Evolutionary conservation across 768 basidiomycete genomes (phyloP).

Genomic region (Lactifluus piperatus): DNA sequence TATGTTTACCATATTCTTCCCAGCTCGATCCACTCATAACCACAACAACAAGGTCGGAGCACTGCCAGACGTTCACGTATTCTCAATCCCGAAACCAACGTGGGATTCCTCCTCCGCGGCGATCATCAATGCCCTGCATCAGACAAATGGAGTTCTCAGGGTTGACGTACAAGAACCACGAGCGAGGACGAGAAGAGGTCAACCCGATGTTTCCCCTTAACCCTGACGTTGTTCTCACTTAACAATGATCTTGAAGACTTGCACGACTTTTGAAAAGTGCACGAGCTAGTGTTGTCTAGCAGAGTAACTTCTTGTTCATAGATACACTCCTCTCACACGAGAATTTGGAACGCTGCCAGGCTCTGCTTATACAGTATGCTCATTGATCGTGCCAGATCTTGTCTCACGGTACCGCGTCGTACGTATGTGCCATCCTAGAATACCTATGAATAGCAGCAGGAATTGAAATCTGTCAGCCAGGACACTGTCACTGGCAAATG

Average conservation of each 20-base stretch:
- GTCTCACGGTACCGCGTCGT: neutral
- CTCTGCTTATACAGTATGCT: neutral
- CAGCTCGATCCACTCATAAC: conserved; percentile 1
- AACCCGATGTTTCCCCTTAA: neutral
- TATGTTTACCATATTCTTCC: conserved; percentile 1
- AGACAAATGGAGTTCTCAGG: conserved; percentile 15
- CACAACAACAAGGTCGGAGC: conserved; percentile 11
- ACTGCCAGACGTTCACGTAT: conserved; percentile 16
- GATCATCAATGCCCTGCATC: conserved; percentile 10
- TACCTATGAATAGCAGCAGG: neutral
- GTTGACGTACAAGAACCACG: conserved; percentile 19
- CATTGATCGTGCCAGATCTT: neutral
- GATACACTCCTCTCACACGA: neutral
- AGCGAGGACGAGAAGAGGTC: conserved; percentile 15
- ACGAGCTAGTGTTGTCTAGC: neutral
- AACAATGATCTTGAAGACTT: neutral
- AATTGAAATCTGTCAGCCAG: neutral
- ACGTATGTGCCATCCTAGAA: neutral
- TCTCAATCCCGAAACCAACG: conserved; percentile 9
- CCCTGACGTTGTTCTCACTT: neutral
- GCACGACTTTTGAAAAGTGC: conserved; percentile 1
- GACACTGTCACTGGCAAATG: neutral
- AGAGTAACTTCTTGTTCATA: neutral
- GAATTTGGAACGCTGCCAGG: neutral
- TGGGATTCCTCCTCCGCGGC: conserved; percentile 6